Percentiles rank a stretch among this genome's conserved stretches.
Conservation (phyloP, 208 protist genomes). For the Naegleria gruberi region DNA sequence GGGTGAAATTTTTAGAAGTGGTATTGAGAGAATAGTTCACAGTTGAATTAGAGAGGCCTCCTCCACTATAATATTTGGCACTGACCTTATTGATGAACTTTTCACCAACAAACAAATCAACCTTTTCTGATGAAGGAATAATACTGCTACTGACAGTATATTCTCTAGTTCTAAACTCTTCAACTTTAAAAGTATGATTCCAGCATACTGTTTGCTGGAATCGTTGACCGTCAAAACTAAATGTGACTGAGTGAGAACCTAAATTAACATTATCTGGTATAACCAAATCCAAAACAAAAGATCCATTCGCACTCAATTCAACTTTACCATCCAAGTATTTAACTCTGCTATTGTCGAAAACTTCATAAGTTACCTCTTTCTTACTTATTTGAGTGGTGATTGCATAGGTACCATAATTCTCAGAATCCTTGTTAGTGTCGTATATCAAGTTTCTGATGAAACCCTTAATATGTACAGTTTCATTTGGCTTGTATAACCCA, state of each 20-base stretch:
- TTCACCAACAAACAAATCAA: background rate
- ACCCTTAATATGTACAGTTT: slow-evolving; percentile 6
- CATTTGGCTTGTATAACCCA: slow-evolving; percentile 7
- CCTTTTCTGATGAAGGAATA: background rate
- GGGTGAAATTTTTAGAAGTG: background rate
- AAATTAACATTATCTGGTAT: slow-evolving; percentile 7
- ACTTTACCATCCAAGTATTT: background rate
- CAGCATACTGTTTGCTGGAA: too few species aligned
- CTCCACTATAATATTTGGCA: slow-evolving; percentile 18
- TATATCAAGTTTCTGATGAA: background rate
- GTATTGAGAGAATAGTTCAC: background rate
- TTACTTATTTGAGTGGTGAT: background rate
- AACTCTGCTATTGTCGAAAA: background rate
- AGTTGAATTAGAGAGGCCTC: background rate
- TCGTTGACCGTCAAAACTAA: background rate
- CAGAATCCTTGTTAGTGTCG: background rate
- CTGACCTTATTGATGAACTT: background rate
- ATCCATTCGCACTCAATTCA: background rate
- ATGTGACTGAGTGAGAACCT: background rate
- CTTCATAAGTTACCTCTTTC: background rate
- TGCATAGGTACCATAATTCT: background rate
- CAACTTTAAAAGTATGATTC: background rate
- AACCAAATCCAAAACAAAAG: background rate
- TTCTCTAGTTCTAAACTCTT: slow-evolving; percentile 15
- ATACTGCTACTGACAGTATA: background rate